These are phyloP conservation scores for Teratosphaeria nubilosa DNA, from an alignment of 2,329 filamentous ascomycete species.

Conservation along the genomic window DNA sequence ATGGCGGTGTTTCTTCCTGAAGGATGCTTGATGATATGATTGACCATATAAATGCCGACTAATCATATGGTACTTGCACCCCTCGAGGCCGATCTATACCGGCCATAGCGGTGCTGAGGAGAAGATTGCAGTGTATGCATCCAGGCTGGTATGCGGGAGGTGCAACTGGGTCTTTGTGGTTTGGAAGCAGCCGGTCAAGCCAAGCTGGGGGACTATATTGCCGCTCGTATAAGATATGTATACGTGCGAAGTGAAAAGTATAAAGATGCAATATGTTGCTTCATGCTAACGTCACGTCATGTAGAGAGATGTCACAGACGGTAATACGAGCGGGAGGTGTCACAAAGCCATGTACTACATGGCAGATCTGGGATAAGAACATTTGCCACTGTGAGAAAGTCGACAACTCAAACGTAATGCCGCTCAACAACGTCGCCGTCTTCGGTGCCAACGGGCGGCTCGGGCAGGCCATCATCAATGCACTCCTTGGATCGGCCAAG, in stretches of 20 bases:
- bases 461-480: neutral
- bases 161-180: no score
- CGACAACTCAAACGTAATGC: neutral
- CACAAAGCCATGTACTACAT: neutral
- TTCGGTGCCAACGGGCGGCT: neutral
- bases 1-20: neutral
- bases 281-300: neutral
- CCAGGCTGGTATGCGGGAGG: no score
- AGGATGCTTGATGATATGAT: neutral
- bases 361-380: neutral
- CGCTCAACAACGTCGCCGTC: neutral
- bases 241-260: neutral
- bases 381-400: no score
- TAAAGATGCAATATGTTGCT: neutral
- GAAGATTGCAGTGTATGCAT: no score
- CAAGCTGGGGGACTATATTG: no score
- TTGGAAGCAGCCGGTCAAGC: no score
- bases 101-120: no score
- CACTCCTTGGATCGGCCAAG: neutral
- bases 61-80: no score
- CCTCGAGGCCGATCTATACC: no score
- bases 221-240: no score
- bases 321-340: neutral
- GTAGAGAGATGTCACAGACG: neutral
- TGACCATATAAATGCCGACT: no score